phyloP scores from a whole-genome alignment of 306 rosid species.

The Chamaecrista fasciculata region DNA sequence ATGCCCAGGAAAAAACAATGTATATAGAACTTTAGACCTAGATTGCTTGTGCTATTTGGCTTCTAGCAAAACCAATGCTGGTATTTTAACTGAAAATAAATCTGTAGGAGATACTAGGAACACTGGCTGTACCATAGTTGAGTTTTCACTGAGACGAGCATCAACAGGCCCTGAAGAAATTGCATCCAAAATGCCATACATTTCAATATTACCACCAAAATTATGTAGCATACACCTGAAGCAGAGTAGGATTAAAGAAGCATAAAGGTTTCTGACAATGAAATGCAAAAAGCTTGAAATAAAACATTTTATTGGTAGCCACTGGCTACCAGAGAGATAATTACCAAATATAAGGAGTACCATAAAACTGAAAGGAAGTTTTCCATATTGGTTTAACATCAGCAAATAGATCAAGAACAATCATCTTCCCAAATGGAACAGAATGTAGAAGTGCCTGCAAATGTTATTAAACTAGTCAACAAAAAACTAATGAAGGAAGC shows the following conservation, averaged over 20 bases:
- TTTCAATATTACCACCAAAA: constrained; percentile 96
- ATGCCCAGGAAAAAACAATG: neutral
- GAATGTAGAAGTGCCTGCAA: constrained; percentile 93
- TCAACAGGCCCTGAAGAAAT: constrained; percentile 85
- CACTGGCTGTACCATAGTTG: constrained; percentile 72
- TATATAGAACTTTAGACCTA: neutral
- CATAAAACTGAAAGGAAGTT: constrained; percentile 81
- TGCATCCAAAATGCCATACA: constrained; percentile 83
- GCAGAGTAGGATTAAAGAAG: constrained; percentile 23
- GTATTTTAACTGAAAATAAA: neutral
- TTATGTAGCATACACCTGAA: constrained; percentile 93
- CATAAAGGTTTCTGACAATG: neutral
- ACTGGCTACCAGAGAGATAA: constrained; percentile 24
- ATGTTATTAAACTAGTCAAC: constrained; percentile 20
- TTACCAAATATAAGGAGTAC: constrained; percentile 95
- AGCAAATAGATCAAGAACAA: constrained; percentile 95
- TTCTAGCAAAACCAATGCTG: constrained; percentile 7
- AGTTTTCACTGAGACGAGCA: constrained; percentile 75
- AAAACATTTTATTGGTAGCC: constrained; percentile 3
- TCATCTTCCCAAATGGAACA: constrained; percentile 88
- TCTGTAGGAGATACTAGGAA: constrained; percentile 7
- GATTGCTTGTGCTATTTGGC: constrained; percentile 14
- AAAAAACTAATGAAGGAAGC: neutral
- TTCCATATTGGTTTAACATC: constrained; percentile 93
- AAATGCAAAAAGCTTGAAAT: neutral